Percentiles rank a stretch among this genome's conserved stretches.
Conservation (phyloP, 2,329 filamentous ascomycete genomes). For the Pseudovirgaria hyperparasitica region DNA sequence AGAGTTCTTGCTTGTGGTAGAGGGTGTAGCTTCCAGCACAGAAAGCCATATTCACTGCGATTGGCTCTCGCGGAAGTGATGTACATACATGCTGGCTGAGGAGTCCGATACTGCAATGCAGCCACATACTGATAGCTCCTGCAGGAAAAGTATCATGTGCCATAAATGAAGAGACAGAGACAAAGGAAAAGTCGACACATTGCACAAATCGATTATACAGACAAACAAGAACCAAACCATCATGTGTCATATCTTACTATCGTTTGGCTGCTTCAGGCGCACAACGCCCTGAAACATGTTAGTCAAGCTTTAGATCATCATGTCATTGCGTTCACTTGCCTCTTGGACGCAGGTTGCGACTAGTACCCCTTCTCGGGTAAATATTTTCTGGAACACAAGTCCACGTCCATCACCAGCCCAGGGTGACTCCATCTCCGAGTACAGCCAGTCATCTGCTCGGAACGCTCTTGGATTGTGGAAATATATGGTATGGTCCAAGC, state of each 20-base stretch:
- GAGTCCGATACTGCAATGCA: no score
- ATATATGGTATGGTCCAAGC: slow-evolving; percentile 56
- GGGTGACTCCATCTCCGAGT: slow-evolving; percentile 65
- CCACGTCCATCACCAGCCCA: slow-evolving; percentile 71
- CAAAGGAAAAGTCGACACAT: no score
- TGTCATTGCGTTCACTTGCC: slow-evolving; percentile 27
- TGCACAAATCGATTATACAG: no score
- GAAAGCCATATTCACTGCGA: no score
- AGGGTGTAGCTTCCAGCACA: no score
- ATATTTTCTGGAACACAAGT: slow-evolving; percentile 64
- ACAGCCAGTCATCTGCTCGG: slow-evolving; percentile 57
- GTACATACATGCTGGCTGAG: no score
- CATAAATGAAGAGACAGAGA: no score
- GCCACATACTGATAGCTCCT: no score
- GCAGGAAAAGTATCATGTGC: no score
- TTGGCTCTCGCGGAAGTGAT: no score
- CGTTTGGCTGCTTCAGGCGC: slow-evolving; percentile 29
- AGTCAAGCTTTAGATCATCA: slow-evolving; percentile 4
- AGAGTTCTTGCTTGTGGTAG: no score
- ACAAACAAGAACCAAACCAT: no score
- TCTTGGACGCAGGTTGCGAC: slow-evolving; percentile 73
- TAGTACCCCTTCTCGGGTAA: slow-evolving; percentile 55
- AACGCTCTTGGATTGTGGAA: slow-evolving; percentile 40
- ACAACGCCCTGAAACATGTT: slow-evolving; percentile 34
- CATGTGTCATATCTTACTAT: slow-evolving; percentile 10